Base-by-base conservation (phyloP, 352 stramenopile species). In the Pseudoperonospora humuli region DNA sequence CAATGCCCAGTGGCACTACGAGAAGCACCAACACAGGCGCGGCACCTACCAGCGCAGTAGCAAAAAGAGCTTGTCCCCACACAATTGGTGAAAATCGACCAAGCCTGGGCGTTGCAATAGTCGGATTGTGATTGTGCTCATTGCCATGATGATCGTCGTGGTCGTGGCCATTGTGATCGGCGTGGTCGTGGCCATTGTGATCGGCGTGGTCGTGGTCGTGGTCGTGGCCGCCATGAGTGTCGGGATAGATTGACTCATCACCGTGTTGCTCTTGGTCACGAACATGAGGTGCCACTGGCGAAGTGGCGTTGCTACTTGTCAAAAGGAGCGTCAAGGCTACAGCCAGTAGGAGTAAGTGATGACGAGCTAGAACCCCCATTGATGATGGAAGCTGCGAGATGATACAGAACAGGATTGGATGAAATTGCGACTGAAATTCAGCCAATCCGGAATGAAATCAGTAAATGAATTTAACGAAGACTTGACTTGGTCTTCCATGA, bases 1-100 rank as follows among this genome's bases (percentile, higher is more conserved):
- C 62, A 0, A 75, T 19, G 9, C 77, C 75, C n/a, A 87, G 57
- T 32, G 77, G 77, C 31, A 90, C 67, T 26, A 87, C 71, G 1
- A 85, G 54, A 32, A 90, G 54, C 43, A 90, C 57, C 18, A 87
- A 34, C 38, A 90, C 74, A 0, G 77, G 77, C 28, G 75, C 77
- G 7, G 67, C 61, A n/a, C 77, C 77, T 4, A 90, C 75, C 14
- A 90, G 50, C 13, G 74, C 72, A 26, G 77, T 90, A 27, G 77
- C 77, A 29, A 84, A 73, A 14, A 90, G 50, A 15, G 77, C 75
- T 33, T 87, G 72, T 0, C 55, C 36, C 75, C 75, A 90, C 14
- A 90, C 40, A 25, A 54, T 53, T 11, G 54, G 44, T 1, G 61
- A 68, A 43, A 86, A 86, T 25, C 72, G 54, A 8, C 58, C 43